Base-by-base conservation (phyloP, 352 stramenopile species). In the Phytophthora pini region DNA sequence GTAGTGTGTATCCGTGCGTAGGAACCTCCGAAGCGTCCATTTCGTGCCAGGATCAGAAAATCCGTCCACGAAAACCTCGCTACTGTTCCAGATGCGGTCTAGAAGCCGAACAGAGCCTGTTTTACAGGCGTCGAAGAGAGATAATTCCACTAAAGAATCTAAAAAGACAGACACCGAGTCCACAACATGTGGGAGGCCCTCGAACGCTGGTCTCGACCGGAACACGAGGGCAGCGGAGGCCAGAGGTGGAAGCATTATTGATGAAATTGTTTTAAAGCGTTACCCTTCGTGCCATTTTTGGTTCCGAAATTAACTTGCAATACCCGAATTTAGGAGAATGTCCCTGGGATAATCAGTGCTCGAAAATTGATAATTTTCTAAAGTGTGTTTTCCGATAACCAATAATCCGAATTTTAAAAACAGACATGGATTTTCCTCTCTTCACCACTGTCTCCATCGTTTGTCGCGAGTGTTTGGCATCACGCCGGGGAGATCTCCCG, bases 391-490 rank as follows among this genome's bases (percentile, higher is more conserved):
- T 20, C 17, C 17, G 17, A 20, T 20, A 20, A 20, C 17, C 17
- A 1, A 20, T 20, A 20, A 20, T 20, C 17, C 24, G 24, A 26
- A 26, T 26, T 26, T 26, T 26, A 4, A 26, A 4, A 1, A 26
- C 29, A 32, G 29, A 43, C 36, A 43, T 44, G 38, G 17, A 4
- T 22, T 48, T 48, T 17, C 22, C 43, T 13, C 20, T 48, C 4
- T 48, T 47, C 17, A 47, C 41, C 12, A 20, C 41, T 22, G 41
- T 48, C 10, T 48, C 43, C 20, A 13, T 48, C 8, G 2, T 48
- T n/a, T 48, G 56, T 22, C 56, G 56, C 24, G 56, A 65, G 39
- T 65, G 57, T 13, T 26, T 65, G 20, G 5, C 57, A 5, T 47
- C 48, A 4, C 38, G 24, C 38, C 9, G 22, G 2, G 48, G 57